Base-by-base conservation (phyloP, 2,329 filamentous ascomycete genomes). In the Colletotrichum sp. region DNA sequence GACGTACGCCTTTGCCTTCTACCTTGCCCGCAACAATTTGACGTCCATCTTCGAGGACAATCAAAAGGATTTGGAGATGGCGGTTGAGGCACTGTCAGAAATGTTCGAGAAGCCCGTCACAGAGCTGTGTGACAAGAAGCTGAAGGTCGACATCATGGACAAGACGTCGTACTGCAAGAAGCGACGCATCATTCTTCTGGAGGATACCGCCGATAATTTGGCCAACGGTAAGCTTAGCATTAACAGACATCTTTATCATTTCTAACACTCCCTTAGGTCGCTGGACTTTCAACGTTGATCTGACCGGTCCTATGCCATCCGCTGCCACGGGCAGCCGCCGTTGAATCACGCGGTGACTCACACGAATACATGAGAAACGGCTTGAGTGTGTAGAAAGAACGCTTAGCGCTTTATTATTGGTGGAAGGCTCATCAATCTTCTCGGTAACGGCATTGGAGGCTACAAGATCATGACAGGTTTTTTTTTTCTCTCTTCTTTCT, bases 1-100 rank as follows among this genome's bases (percentile, higher is more conserved):
- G 97, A 99, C 97, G 0, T 99, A 99, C 81, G 97, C 97, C 0
- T 99, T 99, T 86, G 97, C 97, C 1, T 99, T 97, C 84, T 99
- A 99, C 83, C 92, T 99, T n/a, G 94, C 94, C 4, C 93, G 95
- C 72, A 99, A 98, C 89, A 99, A 99, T 82, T 88, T 97, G 72
- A 99, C 97, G 0, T 95, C 96, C 83, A 99, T 99, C 70, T 99
- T 99, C 76, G 97, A 99, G 84, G 96, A 99, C 84, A 99, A 99
- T 84, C 97, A 99, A 82, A 98, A 98, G 85, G 97, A 99, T 83
- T 87, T 99, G 28, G 97, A 99, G 85, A 94, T 99, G 92, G 96
- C 97, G 0, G 97, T 99, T 1, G 97, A 99, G 87, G 96, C 95
- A 73, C 87, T 99, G 78, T 98, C 95, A n/a, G 96, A 98, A 85